Evolutionary conservation across 2,329 filamentous ascomycete species (phyloP).

Genomic region (Pseudopyricularia javanii): DNA sequence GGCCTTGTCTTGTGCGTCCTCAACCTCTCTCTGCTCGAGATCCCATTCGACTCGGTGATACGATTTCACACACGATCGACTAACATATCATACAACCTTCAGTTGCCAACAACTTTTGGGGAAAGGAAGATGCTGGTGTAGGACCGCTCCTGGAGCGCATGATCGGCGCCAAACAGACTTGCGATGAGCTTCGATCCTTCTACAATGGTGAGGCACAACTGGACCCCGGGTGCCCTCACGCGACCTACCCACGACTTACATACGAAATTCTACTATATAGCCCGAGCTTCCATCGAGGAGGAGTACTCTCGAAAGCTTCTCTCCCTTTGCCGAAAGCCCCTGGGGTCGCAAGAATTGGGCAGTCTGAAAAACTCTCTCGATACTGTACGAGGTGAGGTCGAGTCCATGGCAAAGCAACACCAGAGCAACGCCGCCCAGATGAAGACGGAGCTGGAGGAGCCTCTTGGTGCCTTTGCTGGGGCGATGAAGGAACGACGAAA

Average conservation of each 20-base stretch:
- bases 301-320: conserved; percentile 88
- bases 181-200: conserved; percentile 85
- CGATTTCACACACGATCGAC: not conserved
- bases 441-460: conserved; percentile 92
- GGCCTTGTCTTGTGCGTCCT: conserved; percentile 2
- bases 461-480: conserved; percentile 78
- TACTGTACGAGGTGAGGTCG: conserved; percentile 76
- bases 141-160: conserved; percentile 84
- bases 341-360: conserved; percentile 79
- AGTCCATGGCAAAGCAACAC: conserved; percentile 89
- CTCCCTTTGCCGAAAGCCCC: conserved; percentile 71
- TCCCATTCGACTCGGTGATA: too few relatives aligned
- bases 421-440: conserved; percentile 84
- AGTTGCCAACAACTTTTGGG: conserved; percentile 99
- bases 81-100: not conserved
- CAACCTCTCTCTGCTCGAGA: too few relatives aligned
- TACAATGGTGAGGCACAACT: conserved; percentile 51
- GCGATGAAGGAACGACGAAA: conserved; percentile 95
- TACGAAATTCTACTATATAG: conserved; percentile 25
- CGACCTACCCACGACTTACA: not conserved
- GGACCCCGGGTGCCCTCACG: not conserved
- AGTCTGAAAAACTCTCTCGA: conserved; percentile 77
- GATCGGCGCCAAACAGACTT: conserved; percentile 86
- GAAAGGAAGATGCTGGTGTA: conserved; percentile 95
- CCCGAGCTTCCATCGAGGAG: conserved; percentile 87